Evolutionary conservation across 352 stramenopile genomes (phyloP), one percentile per base, ranked within the genome.

Genomic region (Thraustochytrium striatum): DNA sequence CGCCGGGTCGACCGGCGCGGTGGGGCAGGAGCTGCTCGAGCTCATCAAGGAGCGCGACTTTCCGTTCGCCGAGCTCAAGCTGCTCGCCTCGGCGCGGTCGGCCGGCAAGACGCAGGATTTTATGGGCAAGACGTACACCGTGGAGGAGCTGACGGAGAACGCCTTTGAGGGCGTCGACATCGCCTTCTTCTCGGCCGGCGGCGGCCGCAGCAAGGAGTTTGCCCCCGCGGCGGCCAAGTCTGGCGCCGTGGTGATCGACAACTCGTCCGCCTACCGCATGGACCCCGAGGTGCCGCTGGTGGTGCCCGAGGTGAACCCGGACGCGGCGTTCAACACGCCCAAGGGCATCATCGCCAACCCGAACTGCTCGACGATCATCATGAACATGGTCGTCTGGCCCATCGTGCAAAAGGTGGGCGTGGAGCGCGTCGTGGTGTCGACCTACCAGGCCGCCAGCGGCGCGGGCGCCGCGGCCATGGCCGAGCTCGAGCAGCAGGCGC

Each of bases 361-460:
- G 1, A 85, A 85, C 69, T 85, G 82, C 73, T 84, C 81, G 8
- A 85, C 82, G 41, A 85, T 85, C 68, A 83, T 84, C 50, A 72
- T 83, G 39, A 75, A 69, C 59, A 72, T 84, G 70, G 57, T 75
- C 11, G 57, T 84, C 19, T 85, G 32, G 36, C 82, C 81, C 9
- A 21, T 84, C 25, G 28, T 82, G 52, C 70, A 84, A 44, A 81
- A 55, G 61, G 55, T 38, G 7, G 81, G 81, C 58, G 62, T 84
- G 8, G 38, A 83, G 30, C 79, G 81, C 43, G 72, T 75, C 9
- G 81, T 84, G 13, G 82, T 84, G 21, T 85, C 81, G 2, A 85
- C 82, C 9, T 84, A 84, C 73, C 82, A 84, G 52, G 65, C 65
- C 1, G 78, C 65, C 28, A 75, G 33, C n/a, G 82, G 82, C 32